A percentile compares a stretch with the other conserved stretches of the same genome.
Evolutionary conservation across 2,329 filamentous ascomycete species (phyloP).

Genomic region (Epichloe amarillans): DNA sequence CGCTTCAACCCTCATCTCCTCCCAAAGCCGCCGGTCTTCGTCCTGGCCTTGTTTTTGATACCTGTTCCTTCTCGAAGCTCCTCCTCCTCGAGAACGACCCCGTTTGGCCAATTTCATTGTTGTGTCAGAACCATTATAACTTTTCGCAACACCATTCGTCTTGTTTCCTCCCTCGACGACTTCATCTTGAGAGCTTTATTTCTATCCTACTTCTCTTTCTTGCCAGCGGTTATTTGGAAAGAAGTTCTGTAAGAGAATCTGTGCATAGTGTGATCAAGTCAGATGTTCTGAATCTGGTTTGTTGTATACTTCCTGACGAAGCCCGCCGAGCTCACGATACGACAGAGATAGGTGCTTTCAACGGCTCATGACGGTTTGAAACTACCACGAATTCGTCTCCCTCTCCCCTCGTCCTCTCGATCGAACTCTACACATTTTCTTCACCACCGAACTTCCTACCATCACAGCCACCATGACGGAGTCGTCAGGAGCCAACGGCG

Average conservation of each 20-base stretch:
- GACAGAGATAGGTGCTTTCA: background rate
- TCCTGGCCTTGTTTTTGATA: background rate
- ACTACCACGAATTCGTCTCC: background rate
- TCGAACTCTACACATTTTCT: background rate
- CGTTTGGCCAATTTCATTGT: conserved; percentile 1
- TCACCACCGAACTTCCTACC: background rate
- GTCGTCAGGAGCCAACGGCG: conserved; percentile 24
- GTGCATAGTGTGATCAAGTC: background rate
- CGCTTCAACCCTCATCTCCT: background rate
- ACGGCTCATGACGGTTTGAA: conserved; percentile 2
- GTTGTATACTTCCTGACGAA: background rate
- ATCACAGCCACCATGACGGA: conserved; percentile 31
- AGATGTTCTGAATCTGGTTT: background rate
- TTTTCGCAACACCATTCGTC: background rate
- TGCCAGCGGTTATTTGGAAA: conserved; percentile 1
- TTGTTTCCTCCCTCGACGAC: conserved; percentile 5
- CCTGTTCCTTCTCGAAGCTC: conserved; percentile 4
- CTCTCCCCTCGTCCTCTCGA: background rate
- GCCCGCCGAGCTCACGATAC: conserved; percentile 1
- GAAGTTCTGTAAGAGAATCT: conserved; percentile 3
- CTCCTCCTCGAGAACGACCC: conserved; percentile 5
- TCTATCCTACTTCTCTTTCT: background rate
- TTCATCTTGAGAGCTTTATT: background rate
- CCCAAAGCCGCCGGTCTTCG: background rate
- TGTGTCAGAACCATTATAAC: background rate